Conservation (phyloP, 306 rosid genomes). For the Geum urbanum region DNA sequence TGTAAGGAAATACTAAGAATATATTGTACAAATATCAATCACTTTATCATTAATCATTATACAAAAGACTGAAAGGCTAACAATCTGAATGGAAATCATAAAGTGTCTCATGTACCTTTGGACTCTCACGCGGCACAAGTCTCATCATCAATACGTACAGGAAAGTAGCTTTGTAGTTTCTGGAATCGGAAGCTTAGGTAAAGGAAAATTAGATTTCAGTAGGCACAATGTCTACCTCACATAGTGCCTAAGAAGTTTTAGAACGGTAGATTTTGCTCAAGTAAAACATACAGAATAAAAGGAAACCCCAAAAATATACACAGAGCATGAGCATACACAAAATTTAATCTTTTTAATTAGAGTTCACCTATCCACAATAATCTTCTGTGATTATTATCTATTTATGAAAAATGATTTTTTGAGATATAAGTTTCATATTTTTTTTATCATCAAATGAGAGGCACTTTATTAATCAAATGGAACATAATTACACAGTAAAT, state of each 20-base stretch:
- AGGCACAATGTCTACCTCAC: conserved; percentile 46
- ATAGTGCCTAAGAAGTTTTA: conserved; percentile 64
- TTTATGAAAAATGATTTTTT: too few relatives aligned
- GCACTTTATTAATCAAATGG: too few relatives aligned
- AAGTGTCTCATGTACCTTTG: conserved; percentile 41
- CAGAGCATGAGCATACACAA: conserved; percentile 17
- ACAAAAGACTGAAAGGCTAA: conserved; percentile 18
- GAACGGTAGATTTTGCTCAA: conserved; percentile 76
- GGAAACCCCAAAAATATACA: conserved; percentile 51
- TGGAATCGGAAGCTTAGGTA: conserved; percentile 75
- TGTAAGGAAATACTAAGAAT: too few relatives aligned
- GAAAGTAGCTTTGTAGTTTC: conserved; percentile 72
- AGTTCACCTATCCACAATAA: not conserved
- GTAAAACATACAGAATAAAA: conserved; percentile 46
- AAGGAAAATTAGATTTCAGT: conserved; percentile 51
- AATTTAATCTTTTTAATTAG: not conserved
- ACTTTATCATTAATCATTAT: conserved; percentile 22
- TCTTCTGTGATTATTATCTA: not conserved
- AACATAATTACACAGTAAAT: too few relatives aligned
- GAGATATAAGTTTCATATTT: too few relatives aligned
- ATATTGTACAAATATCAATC: too few relatives aligned
- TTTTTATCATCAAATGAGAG: too few relatives aligned
- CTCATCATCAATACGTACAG: conserved; percentile 84
- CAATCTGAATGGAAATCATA: conserved; percentile 9
- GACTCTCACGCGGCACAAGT: conserved; percentile 71